phyloP scores from a whole-genome alignment of 2,329 filamentous ascomycete genomes.

The Acrodontium crateriforme region DNA sequence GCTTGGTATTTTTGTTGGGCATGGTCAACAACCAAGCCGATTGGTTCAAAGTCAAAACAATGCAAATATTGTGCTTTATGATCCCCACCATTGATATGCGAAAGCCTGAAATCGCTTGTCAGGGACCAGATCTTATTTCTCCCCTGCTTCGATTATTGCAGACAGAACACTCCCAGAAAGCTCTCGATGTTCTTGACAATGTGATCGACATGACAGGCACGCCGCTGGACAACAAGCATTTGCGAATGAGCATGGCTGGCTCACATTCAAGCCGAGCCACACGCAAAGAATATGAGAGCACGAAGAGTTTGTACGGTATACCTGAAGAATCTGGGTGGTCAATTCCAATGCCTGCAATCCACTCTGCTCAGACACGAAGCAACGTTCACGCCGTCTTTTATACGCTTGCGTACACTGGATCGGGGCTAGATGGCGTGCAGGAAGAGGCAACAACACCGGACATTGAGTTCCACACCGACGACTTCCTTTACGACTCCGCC shows the following conservation, averaged over 20 bases:
- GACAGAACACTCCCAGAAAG: slow-evolving; percentile 86
- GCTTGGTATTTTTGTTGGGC: slow-evolving; percentile 80
- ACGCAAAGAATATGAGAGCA: slow-evolving; percentile 87
- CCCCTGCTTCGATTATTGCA: slow-evolving; percentile 79
- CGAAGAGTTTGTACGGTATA: slow-evolving; percentile 89
- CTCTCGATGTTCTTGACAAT: slow-evolving; percentile 79
- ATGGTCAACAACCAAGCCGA: slow-evolving; percentile 75
- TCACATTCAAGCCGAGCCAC: slow-evolving; percentile 66
- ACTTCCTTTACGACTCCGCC: slow-evolving; percentile 65
- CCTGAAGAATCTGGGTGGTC: slow-evolving; percentile 94
- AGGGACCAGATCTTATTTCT: slow-evolving; percentile 90
- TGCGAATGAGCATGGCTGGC: slow-evolving; percentile 96
- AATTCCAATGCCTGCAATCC: slow-evolving; percentile 79
- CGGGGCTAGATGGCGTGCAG: slow-evolving; percentile 26
- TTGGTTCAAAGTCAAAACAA: slow-evolving; percentile 87
- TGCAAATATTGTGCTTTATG: slow-evolving; percentile 73
- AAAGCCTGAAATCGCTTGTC: slow-evolving; percentile 73
- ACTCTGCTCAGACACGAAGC: slow-evolving; percentile 70
- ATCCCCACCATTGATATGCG: slow-evolving; percentile 89
- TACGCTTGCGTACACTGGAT: slow-evolving; percentile 34
- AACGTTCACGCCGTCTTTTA: slow-evolving; percentile 97
- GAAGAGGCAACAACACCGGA: slow-evolving; percentile 63
- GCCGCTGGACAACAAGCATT: slow-evolving; percentile 83
- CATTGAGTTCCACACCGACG: slow-evolving; percentile 83
- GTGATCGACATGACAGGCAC: slow-evolving; percentile 83